Percentiles rank a stretch among this genome's conserved stretches.
Conservation (phyloP, 1,284 basidiomycete genomes). For the Erythrobasidium hasegawianum region DNA sequence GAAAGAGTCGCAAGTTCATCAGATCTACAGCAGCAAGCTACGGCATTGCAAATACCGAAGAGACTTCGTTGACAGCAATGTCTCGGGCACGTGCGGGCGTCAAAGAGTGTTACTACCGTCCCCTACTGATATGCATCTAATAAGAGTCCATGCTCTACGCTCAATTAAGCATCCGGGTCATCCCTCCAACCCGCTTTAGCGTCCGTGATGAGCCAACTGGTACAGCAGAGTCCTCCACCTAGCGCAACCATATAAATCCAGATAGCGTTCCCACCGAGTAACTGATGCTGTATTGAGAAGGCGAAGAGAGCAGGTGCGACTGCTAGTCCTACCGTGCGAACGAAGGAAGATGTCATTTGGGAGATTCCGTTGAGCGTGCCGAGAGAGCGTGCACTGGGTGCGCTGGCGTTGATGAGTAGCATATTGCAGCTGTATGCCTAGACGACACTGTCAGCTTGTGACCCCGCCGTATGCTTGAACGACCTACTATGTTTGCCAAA, state of each 20-base stretch:
- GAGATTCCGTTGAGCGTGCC: constrained; percentile 40
- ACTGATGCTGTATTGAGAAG: constrained; percentile 32
- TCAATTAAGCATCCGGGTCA: neutral
- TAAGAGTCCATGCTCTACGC: too few relatives aligned
- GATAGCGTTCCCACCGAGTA: constrained; percentile 37
- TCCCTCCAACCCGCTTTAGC: constrained; percentile 36
- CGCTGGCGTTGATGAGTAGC: constrained; percentile 46
- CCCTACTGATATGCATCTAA: too few relatives aligned
- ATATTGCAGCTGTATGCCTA: constrained; percentile 44
- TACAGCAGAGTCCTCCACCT: constrained; percentile 14
- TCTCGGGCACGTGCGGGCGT: too few relatives aligned
- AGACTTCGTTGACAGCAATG: too few relatives aligned
- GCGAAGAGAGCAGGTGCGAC: constrained; percentile 41
- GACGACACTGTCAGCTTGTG: constrained; percentile 3
- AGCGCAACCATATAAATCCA: constrained; percentile 38
- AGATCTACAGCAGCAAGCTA: too few relatives aligned
- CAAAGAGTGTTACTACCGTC: too few relatives aligned
- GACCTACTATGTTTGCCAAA: constrained; percentile 17
- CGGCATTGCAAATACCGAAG: too few relatives aligned
- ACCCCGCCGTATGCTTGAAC: neutral
- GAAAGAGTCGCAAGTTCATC: too few relatives aligned
- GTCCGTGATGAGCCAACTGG: constrained; percentile 34
- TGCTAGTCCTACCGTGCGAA: constrained; percentile 38
- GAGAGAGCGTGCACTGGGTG: constrained; percentile 43
- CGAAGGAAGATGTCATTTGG: constrained; percentile 35